Percentiles rank a stretch among this genome's conserved stretches.
phyloP scores from a whole-genome alignment of 305 asterid species.

The Fraxinus paxiana region DNA sequence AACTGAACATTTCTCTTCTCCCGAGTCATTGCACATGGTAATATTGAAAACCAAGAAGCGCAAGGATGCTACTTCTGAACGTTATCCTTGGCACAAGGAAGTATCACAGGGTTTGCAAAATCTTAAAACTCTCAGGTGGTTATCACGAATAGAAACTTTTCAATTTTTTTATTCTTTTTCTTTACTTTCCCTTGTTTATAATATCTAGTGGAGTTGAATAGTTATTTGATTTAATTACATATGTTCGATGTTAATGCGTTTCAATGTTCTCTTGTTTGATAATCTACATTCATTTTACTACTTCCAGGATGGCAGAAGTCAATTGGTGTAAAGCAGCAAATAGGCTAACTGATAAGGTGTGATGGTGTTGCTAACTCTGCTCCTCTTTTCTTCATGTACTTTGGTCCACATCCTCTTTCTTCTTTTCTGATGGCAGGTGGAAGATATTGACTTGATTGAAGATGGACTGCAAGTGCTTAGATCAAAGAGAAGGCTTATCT shows the following conservation, averaged over 20 bases:
- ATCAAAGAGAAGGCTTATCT: constrained; percentile 60
- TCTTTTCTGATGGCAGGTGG: constrained; percentile 41
- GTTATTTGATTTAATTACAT: constrained; percentile 5
- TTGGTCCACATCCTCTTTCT: constrained; percentile 3
- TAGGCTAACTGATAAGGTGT: constrained; percentile 53
- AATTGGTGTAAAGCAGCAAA: constrained; percentile 59
- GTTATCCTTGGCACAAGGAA: constrained; percentile 65
- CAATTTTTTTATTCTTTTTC: neutral
- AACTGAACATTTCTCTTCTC: constrained; percentile 40
- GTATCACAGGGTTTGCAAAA: constrained; percentile 42
- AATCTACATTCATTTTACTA: constrained; percentile 22
- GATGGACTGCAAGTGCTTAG: constrained; percentile 39
- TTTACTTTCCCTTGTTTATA: neutral
- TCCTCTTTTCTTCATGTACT: constrained; percentile 17
- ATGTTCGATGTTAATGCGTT: neutral
- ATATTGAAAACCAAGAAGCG: constrained; percentile 57
- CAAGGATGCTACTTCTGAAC: constrained; percentile 51
- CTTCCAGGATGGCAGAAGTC: constrained; percentile 53
- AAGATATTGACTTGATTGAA: constrained; percentile 44
- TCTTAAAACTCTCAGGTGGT: constrained; percentile 53
- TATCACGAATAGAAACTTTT: constrained; percentile 3
- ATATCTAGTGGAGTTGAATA: neutral
- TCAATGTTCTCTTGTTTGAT: constrained; percentile 3
- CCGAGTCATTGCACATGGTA: constrained; percentile 38
- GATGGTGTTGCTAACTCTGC: constrained; percentile 23